phyloP scores from a whole-genome alignment of 2,329 filamentous ascomycete genomes.

The Verticillium dahliae region DNA sequence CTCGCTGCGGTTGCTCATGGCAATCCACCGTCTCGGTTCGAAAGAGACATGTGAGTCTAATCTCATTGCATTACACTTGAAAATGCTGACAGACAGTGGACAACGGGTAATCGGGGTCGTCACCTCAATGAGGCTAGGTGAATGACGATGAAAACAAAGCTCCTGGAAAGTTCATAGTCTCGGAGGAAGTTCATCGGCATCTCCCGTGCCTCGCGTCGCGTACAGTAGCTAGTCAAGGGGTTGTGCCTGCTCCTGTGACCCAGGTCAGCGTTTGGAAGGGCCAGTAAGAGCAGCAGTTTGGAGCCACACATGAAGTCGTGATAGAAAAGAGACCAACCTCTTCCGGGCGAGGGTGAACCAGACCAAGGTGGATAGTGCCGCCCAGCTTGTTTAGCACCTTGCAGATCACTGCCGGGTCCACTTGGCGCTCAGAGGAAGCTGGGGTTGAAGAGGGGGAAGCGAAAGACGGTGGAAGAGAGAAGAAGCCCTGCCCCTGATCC shows the following conservation, averaged over 20 bases:
- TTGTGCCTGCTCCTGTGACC: too few relatives aligned
- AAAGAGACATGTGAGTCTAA: background rate
- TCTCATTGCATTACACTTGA: background rate
- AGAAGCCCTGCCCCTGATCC: background rate
- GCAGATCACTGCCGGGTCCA: background rate
- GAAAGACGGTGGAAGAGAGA: background rate
- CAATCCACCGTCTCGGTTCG: background rate
- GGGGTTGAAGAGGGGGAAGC: background rate
- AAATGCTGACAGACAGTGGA: background rate
- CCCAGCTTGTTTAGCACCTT: background rate
- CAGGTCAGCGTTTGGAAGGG: too few relatives aligned
- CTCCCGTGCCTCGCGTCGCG: too few relatives aligned
- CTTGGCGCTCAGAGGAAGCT: background rate
- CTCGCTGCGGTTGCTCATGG: background rate
- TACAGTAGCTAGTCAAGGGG: too few relatives aligned
- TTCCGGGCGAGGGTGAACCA: background rate
- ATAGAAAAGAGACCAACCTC: background rate
- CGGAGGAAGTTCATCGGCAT: background rate
- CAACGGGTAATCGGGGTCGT: background rate
- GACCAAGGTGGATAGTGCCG: background rate
- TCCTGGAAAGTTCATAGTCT: background rate
- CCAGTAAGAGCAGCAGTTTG: too few relatives aligned
- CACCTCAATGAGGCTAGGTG: background rate
- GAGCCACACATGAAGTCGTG: background rate
- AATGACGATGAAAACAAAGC: background rate